Conservation (phyloP, 2,329 filamentous ascomycete genomes). For the Chrysoporthe deuterocubensis region DNA sequence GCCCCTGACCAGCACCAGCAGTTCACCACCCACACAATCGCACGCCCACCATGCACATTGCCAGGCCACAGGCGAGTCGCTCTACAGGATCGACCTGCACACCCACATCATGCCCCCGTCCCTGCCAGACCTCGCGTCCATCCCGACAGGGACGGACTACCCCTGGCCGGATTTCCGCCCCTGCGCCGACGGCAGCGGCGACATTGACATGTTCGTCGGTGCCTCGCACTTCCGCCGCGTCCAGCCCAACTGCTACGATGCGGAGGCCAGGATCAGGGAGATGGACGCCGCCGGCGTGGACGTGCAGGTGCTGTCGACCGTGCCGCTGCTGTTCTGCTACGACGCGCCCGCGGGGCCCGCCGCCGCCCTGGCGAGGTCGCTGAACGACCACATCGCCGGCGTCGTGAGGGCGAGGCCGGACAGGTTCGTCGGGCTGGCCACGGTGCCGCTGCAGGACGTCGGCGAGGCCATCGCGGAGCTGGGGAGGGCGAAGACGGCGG, state of each 20-base stretch:
- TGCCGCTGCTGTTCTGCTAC: slow-evolving; percentile 44
- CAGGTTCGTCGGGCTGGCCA: slow-evolving; percentile 40
- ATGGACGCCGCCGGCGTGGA: slow-evolving; percentile 42
- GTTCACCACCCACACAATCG: slow-evolving; percentile 22
- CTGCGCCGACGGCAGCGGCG: slow-evolving; percentile 30
- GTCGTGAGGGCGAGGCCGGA: slow-evolving; percentile 34
- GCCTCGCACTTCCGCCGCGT: slow-evolving; percentile 41
- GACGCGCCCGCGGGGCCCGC: slow-evolving; percentile 38
- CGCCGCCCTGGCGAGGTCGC: slow-evolving; percentile 35
- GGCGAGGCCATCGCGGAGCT: slow-evolving; percentile 37
- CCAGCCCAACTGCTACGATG: slow-evolving; percentile 39
- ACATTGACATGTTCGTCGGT: slow-evolving; percentile 43
- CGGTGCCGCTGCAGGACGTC: slow-evolving; percentile 40
- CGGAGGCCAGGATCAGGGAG: slow-evolving; percentile 35
- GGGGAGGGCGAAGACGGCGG: slow-evolving; percentile 32
- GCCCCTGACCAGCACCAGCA: slow-evolving; percentile 27
- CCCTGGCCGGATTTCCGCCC: slow-evolving; percentile 38
- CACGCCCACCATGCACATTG: slow-evolving; percentile 16
- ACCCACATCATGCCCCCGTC: slow-evolving; percentile 43
- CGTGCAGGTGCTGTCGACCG: slow-evolving; percentile 42
- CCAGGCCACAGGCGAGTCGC: slow-evolving; percentile 29
- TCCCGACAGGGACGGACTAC: slow-evolving; percentile 46
- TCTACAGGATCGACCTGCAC: slow-evolving; percentile 43
- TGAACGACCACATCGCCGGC: slow-evolving; percentile 40
- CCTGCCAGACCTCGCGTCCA: slow-evolving; percentile 46